Percentiles rank a stretch among this genome's conserved stretches.
Evolutionary conservation across 2,329 filamentous ascomycete species (phyloP).

Genomic region (Mycosphaerella sp.): DNA sequence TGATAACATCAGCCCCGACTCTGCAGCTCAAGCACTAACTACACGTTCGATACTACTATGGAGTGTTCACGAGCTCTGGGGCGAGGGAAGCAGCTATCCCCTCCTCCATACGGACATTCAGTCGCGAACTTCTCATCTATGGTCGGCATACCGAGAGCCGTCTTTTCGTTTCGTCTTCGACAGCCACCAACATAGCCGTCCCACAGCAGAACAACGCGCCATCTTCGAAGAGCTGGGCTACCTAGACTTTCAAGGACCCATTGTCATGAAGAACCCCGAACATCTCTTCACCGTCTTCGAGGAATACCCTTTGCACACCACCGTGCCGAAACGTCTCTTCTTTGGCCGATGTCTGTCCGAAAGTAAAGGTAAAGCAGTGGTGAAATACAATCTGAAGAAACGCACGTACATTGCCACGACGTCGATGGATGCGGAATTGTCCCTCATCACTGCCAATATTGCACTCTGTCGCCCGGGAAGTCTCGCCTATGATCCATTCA

Average conservation of each 20-base stretch:
- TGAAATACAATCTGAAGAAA: constrained; percentile 85
- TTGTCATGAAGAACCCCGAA: constrained; percentile 67
- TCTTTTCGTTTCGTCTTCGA: constrained; percentile 85
- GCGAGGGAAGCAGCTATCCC: constrained; percentile 58
- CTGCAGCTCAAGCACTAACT: constrained; percentile 59
- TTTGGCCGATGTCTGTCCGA: constrained; percentile 65
- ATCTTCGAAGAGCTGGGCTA: constrained; percentile 80
- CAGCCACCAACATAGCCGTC: constrained; percentile 68
- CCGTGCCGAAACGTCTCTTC: constrained; percentile 56
- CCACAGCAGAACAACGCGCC: constrained; percentile 54
- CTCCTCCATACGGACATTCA: constrained; percentile 62
- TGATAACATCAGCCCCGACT: constrained; percentile 11
- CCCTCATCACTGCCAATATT: constrained; percentile 86
- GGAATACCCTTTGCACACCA: constrained; percentile 57
- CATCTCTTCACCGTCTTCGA: constrained; percentile 76
- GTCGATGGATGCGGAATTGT: constrained; percentile 93
- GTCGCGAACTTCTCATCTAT: constrained; percentile 54
- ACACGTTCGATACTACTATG: constrained; percentile 73
- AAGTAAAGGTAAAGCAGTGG: constrained; percentile 58
- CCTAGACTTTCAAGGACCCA: constrained; percentile 68
- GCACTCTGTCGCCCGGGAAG: constrained; percentile 75
- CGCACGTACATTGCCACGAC: constrained; percentile 90
- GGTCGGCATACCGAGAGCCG: constrained; percentile 56
- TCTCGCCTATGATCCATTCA: constrained; percentile 90
- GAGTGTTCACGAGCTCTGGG: constrained; percentile 87